Conservation (phyloP, 164 flowering plant species). For the Hamamelis virginiana region DNA sequence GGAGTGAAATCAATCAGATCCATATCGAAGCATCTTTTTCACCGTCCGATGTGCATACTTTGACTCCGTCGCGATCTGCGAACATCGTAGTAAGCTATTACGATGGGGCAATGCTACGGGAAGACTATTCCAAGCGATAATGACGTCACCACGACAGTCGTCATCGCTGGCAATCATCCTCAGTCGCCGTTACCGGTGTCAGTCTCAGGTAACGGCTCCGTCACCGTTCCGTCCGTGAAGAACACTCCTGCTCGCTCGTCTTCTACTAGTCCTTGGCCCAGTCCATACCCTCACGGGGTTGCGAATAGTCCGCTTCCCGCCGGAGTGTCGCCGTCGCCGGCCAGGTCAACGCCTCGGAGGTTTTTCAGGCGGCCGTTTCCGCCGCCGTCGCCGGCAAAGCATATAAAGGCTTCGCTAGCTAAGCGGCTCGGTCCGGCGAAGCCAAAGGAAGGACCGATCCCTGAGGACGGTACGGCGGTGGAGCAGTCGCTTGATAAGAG, state of each 20-base stretch:
- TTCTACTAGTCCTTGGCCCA: constrained; percentile 64
- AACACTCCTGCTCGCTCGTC: constrained; percentile 43
- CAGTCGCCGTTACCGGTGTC: constrained; percentile 27
- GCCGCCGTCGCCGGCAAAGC: constrained; percentile 99
- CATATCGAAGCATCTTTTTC: not conserved
- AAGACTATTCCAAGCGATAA: constrained; percentile 43
- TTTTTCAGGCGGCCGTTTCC: constrained; percentile 83
- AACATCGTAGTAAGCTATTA: constrained; percentile 3
- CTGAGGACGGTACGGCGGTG: constrained; percentile 65
- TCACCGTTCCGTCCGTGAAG: constrained; percentile 24
- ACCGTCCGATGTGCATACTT: constrained; percentile 27
- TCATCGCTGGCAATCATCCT: constrained; percentile 2
- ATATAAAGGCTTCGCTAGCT: constrained; percentile 73
- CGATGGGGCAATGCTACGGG: constrained; percentile 89
- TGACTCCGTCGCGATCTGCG: constrained; percentile 25
- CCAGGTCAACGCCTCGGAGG: constrained; percentile 69
- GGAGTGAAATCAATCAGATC: constrained; percentile 17
- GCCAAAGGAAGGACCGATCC: constrained; percentile 83
- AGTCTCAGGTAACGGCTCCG: constrained; percentile 15
- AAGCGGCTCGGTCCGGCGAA: constrained; percentile 61
- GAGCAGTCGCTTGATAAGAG: constrained; percentile 77
- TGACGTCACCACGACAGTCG: constrained; percentile 16
- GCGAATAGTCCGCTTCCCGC: constrained; percentile 63
- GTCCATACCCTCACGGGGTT: constrained; percentile 62
- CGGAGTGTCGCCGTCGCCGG: constrained; percentile 77